Base-by-base conservation (phyloP, 2,329 filamentous ascomycete genomes). In the Cordyceps militaris region DNA sequence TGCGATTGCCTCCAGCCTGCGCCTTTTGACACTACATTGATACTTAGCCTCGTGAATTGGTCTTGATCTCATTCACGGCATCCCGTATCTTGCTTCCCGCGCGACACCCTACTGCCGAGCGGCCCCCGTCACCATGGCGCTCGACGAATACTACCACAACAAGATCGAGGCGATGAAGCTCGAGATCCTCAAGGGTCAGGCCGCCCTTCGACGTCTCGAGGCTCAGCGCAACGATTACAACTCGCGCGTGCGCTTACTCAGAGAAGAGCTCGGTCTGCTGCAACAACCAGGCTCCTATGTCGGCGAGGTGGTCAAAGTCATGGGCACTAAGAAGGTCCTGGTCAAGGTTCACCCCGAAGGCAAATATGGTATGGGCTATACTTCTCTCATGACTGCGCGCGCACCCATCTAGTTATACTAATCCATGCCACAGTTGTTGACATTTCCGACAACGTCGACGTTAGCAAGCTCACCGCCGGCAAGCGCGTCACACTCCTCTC, bases 81-180 rank as follows among this genome's bases (percentile, higher is more conserved):
- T 42, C 21, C 34, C 24, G 46, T 32, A 36, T 42, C 16, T 40
- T 34, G 34, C 49, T 40, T 32, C 24, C 46, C 32, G 34, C 49
- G 38, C 32, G 56, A 34, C 55, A 50, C 28, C 47, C 19, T 36
- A 48, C 55, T 50, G 55, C 55, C 55, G 44, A 57, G 46, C 55
- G 55, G 55, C 46, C 47, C 44, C 63, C 67, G 67, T 63, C 83
- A 86, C 71, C 73, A 99, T 99, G 94, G 92, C 93, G 84, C 89
- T 99, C 78, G 94, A 97, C 76, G 96, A 89, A 76, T 99, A 97
- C 80, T 99, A 96, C 76, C 90, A 94, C 79, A 97, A 97, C 82
- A 99, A 99, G 83, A 97, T 97, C 78, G 94, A 99, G 89, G 87
- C 89, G 74, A 96, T 97, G 89, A 97, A 97, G 88, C 91, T 99